Conservation (phyloP, 2,329 filamentous ascomycete species). For the Lachnellula suecica region DNA sequence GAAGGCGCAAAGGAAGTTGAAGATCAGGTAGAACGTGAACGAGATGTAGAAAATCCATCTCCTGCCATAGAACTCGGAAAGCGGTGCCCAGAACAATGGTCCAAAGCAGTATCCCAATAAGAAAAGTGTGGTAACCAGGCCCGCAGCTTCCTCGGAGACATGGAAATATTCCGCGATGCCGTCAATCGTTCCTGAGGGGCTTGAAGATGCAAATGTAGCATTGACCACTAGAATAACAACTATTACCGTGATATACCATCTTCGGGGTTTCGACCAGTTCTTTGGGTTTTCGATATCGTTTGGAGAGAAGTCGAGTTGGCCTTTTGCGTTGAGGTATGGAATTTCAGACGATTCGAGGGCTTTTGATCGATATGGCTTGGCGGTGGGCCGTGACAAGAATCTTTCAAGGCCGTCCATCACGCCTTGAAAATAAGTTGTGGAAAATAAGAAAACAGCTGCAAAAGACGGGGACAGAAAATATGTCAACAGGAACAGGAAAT, state of each 20-base stretch:
- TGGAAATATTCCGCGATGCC: slow-evolving; percentile 37
- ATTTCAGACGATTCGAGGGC: slow-evolving; percentile 11
- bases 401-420: slow-evolving; percentile 23
- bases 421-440: too few species aligned
- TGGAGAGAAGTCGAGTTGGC: slow-evolving; percentile 40
- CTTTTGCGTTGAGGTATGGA: slow-evolving; percentile 21
- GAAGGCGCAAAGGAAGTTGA: slow-evolving; percentile 60
- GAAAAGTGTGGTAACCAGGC: slow-evolving; percentile 43
- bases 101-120: slow-evolving; percentile 45
- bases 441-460: too few species aligned
- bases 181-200: slow-evolving; percentile 38
- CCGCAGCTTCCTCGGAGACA: slow-evolving; percentile 37
- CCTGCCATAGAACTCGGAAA: slow-evolving; percentile 55
- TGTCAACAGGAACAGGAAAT: too few species aligned
- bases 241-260: slow-evolving; percentile 41
- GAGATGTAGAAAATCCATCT: slow-evolving; percentile 59
- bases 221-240: slow-evolving; percentile 40
- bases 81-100: slow-evolving; percentile 42
- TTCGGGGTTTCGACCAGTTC: slow-evolving; percentile 33
- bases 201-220: slow-evolving; percentile 41
- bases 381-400: slow-evolving; percentile 26
- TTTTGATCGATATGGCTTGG: slow-evolving; percentile 28
- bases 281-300: slow-evolving; percentile 44
- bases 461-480: too few species aligned
- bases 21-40: slow-evolving; percentile 57